A percentile compares a stretch with the other conserved stretches of the same genome.
Conservation (phyloP, 2,329 filamentous ascomycete species). For the Hymenoscyphus fraxineus region DNA sequence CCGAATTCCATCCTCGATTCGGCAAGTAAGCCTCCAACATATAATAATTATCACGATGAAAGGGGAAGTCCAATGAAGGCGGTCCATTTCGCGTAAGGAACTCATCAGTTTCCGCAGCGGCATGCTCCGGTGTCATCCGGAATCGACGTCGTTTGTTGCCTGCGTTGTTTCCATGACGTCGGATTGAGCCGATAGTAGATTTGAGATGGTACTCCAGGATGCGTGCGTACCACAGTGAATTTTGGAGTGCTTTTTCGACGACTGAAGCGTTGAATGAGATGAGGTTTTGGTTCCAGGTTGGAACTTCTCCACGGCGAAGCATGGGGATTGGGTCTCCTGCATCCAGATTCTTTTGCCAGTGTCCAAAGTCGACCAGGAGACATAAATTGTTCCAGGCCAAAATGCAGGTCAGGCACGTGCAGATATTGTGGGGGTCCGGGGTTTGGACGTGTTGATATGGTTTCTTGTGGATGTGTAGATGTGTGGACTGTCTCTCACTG, state of each 20-base stretch:
- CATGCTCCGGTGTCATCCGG: conserved; percentile 45
- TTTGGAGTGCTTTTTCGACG: conserved; percentile 43
- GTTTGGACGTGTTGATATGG: conserved; percentile 50
- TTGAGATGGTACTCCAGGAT: conserved; percentile 47
- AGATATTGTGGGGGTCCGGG: conserved; percentile 45
- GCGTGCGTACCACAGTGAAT: conserved; percentile 48
- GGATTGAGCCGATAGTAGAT: conserved; percentile 44
- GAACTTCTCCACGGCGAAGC: conserved; percentile 44
- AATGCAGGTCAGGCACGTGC: conserved; percentile 55
- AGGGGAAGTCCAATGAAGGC: conserved; percentile 49
- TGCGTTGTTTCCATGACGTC: conserved; percentile 46
- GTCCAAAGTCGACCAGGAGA: conserved; percentile 51
- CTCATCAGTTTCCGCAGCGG: conserved; percentile 42
- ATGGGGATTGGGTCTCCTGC: conserved; percentile 48
- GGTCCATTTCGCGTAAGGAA: conserved; percentile 51
- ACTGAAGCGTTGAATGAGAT: conserved; percentile 41
- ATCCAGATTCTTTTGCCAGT: conserved; percentile 53
- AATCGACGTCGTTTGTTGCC: conserved; percentile 45
- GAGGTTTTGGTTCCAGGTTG: conserved; percentile 49
- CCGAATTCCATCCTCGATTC: conserved; percentile 49
- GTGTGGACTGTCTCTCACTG: conserved; percentile 39
- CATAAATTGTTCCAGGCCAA: conserved; percentile 54
- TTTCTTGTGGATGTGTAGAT: conserved; percentile 45
- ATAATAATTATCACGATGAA: conserved; percentile 55
- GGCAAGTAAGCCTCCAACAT: conserved; percentile 56